Evolutionary conservation across 2,329 filamentous ascomycete genomes (phyloP), one percentile per base, ranked within the genome.

Genomic region (Cadophora sp.): DNA sequence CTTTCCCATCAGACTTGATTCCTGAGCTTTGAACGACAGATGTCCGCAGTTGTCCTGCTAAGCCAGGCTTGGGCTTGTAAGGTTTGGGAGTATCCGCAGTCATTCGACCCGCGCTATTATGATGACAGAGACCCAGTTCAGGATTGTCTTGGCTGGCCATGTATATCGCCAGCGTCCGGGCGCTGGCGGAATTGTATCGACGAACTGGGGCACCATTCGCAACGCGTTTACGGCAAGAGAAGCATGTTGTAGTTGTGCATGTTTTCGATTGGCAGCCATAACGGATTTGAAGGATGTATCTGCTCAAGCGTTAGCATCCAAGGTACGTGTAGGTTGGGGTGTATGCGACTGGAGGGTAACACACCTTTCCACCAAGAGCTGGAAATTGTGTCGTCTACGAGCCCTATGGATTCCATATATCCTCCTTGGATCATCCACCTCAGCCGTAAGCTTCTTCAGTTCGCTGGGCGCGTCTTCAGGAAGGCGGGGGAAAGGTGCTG

Each of bases 101-200:
- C 27, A 72, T 68, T 31, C 62, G 63, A 14, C 66, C 67, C 4
- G 68, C 68, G 14, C 68, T 70, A 58, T 69, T 66, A 66, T 78
- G 68, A 43, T 82, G 82, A 74, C 93, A 97, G 0, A 97, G 81
- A 2, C 87, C 88, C 67, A 81, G 84, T 70, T 92, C 89, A 0
- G 93, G 89, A 72, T 96, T 88, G 74, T 94, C 91, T 76, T 93
- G 89, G 75, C 91, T 92, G 11, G 93, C 92, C 62, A 97, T 84
- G 75, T 92, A 92, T 66, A 92, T 87, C 14, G 94, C 94, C 37
- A 97, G 81, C 1, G 92, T 92, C 74, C 93, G 87, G 9, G 94
- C 93, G 75, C 93, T 97, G 56, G 93, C 88, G 26, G 91, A 86
- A 67, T 91, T 97, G 75, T 94, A 96, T 75, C 91, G 87, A 69